phyloP scores from a whole-genome alignment of 2,329 filamentous ascomycete species.

The Penicillium sp. region DNA sequence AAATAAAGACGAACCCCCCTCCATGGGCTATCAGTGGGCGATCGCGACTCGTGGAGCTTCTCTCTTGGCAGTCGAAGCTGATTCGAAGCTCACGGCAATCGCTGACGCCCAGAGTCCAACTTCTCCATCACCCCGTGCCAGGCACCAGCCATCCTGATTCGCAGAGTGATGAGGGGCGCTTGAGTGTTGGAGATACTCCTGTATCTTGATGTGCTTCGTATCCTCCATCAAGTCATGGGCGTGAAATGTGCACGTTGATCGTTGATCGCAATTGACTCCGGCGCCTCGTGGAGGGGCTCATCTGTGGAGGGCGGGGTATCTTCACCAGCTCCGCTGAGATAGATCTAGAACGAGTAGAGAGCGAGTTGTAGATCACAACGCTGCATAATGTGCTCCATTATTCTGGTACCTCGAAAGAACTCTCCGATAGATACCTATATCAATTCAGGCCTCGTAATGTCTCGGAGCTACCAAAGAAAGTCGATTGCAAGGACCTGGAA shows the following conservation, averaged over 20 bases:
- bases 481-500: no score
- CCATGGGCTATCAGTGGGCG: slow-evolving; percentile 17
- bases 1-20: slow-evolving; percentile 19
- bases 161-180: background rate
- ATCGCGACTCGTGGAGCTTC: slow-evolving; percentile 14
- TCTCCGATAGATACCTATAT: no score
- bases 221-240: background rate
- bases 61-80: slow-evolving; percentile 18
- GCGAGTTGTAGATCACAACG: no score
- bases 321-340: no score
- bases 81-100: slow-evolving; percentile 16
- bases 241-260: background rate
- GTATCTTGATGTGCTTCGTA: no score
- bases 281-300: background rate
- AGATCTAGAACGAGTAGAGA: no score
- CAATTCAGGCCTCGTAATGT: no score
- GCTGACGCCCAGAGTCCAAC: slow-evolving; percentile 3
- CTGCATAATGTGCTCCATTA: no score
- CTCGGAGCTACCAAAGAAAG: no score
- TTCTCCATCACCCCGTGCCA: slow-evolving; percentile 5
- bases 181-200: background rate
- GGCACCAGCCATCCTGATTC: slow-evolving; percentile 8
- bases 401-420: no score
- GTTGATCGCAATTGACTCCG: background rate
- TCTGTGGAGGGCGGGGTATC: background rate